Conservation (phyloP, 75 land plant genomes). For the Larix kaempferi region DNA sequence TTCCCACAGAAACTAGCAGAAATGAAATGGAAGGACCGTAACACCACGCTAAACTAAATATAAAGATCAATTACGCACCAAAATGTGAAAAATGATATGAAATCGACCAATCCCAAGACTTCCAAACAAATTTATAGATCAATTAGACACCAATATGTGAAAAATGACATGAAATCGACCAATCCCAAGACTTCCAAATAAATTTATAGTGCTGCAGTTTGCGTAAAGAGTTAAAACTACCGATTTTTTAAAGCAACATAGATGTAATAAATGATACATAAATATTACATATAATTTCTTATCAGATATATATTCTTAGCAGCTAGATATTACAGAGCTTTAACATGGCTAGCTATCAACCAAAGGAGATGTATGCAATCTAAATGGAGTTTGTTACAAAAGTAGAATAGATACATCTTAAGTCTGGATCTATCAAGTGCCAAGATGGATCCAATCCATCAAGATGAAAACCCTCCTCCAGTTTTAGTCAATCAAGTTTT, state of each 20-base stretch:
- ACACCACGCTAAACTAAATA: neutral
- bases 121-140: constrained; percentile 1
- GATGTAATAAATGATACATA: neutral
- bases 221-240: neutral
- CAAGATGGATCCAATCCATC: no score
- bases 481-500: no score
- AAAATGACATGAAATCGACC: neutral
- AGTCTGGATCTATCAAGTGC: neutral
- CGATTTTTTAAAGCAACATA: neutral
- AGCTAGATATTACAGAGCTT: no score
- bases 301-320: no score
- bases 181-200: neutral
- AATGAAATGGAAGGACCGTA: no score
- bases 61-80: constrained; percentile 3
- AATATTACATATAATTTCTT: neutral
- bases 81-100: neutral
- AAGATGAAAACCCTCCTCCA: no score
- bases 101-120: neutral
- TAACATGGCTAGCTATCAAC: neutral
- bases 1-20: no score
- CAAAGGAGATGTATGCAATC: neutral
- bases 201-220: neutral
- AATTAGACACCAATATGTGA: neutral
- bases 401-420: neutral
- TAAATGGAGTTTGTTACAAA: neutral